Evolutionary conservation across 495 filamentous ascomycete genomes (phyloP).

Genomic region (Polyplosphaeria fusca): DNA sequence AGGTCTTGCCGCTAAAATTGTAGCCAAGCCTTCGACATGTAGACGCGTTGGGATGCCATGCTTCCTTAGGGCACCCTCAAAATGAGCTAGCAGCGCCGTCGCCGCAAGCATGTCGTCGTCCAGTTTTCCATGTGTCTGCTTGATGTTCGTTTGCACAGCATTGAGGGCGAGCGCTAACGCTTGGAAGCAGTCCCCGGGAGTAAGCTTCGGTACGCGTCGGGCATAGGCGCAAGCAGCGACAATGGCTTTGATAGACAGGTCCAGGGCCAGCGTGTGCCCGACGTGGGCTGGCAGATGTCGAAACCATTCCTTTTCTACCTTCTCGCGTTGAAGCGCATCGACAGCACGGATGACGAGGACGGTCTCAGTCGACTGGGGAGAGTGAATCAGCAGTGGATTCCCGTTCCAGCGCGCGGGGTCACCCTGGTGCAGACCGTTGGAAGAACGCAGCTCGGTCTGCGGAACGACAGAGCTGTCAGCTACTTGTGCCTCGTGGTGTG

Average conservation of each 20-base stretch:
- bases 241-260: slow-evolving; percentile 15
- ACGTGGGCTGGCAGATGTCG: slow-evolving; percentile 17
- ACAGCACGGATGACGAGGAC: slow-evolving; percentile 10
- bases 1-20: slow-evolving; percentile 7
- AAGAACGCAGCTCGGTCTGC: slow-evolving; percentile 6
- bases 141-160: slow-evolving; percentile 15
- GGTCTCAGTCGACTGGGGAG: slow-evolving; percentile 12
- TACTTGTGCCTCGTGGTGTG: slow-evolving; percentile 10
- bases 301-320: slow-evolving; percentile 15
- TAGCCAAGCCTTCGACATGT: slow-evolving; percentile 6
- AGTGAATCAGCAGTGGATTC: slow-evolving; percentile 7
- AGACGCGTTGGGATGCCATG: slow-evolving; percentile 8
- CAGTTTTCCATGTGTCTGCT: slow-evolving; percentile 10
- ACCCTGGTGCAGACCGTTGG: slow-evolving; percentile 5
- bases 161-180: slow-evolving; percentile 6
- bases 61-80: slow-evolving; percentile 6
- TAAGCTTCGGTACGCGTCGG: slow-evolving; percentile 11
- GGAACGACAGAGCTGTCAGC: neutral
- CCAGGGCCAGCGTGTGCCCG: slow-evolving; percentile 17
- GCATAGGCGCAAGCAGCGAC: slow-evolving; percentile 18
- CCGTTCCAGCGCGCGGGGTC: slow-evolving; percentile 10
- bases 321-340: slow-evolving; percentile 11
- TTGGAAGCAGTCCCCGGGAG: slow-evolving; percentile 13
- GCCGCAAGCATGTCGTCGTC: slow-evolving; percentile 15
- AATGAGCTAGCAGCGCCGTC: slow-evolving; percentile 8